Percentiles rank a stretch among this genome's conserved stretches.
These are phyloP conservation scores for Hymenoscyphus salicellus DNA, from an alignment of 2,329 filamentous ascomycete genomes.

Conservation along the genomic window DNA sequence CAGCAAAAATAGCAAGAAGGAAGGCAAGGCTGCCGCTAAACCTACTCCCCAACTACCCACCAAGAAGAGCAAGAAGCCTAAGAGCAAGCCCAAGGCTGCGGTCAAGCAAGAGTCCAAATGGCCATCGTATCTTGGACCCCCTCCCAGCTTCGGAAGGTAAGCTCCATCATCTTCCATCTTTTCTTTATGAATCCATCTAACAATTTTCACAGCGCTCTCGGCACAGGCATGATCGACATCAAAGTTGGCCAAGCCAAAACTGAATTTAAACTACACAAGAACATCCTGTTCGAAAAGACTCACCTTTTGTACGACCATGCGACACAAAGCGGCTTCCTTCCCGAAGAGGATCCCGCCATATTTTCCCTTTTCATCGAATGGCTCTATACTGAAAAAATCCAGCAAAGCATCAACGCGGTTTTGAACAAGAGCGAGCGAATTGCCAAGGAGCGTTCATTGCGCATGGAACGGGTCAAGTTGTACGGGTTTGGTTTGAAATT, in stretches of 20 bases:
- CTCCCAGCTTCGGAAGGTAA: no score
- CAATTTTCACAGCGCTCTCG: not conserved
- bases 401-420: no score
- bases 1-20: no score
- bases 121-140: no score
- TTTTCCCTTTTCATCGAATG: conserved; percentile 6
- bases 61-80: no score
- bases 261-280: conserved; percentile 15
- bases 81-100: no score
- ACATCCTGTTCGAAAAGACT: conserved; percentile 13
- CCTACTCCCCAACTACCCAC: no score
- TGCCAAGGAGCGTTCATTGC: no score
- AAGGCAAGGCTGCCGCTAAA: no score
- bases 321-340: not conserved
- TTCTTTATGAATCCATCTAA: no score
- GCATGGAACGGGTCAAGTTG: not conserved
- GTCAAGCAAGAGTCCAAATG: no score
- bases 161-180: no score
- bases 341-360: not conserved
- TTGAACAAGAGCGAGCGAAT: not conserved
- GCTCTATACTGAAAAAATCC: not conserved
- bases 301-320: conserved; percentile 15
- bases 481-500: not conserved
- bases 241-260: not conserved
- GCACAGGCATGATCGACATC: conserved; percentile 1